Evolutionary conservation across 805 yeast genomes (phyloP).

Genomic region (Barnettozyma salicaria): DNA sequence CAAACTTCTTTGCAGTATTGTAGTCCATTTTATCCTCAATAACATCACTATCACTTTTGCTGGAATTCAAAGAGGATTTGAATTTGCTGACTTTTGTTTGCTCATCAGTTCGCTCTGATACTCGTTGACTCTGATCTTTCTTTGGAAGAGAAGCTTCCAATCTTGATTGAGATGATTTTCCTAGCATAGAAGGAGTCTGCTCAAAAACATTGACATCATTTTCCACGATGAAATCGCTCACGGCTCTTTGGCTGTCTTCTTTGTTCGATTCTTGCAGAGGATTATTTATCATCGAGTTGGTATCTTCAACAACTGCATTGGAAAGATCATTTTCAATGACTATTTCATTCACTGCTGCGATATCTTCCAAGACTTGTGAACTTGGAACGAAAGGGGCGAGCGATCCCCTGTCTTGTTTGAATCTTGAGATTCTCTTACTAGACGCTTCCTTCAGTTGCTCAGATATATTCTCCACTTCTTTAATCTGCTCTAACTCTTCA

Average conservation of each 20-base stretch:
- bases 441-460: constrained; percentile 34
- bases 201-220: constrained; percentile 8
- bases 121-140: too few relatives aligned
- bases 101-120: background rate
- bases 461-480: constrained; percentile 54
- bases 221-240: constrained; percentile 10
- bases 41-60: background rate
- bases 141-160: too few relatives aligned
- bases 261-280: background rate
- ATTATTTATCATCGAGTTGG: too few relatives aligned
- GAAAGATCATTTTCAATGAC: constrained; percentile 6
- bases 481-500: constrained; percentile 41
- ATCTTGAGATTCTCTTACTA: constrained; percentile 17
- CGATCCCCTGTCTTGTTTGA: constrained; percentile 15
- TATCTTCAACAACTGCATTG: background rate
- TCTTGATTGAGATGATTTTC: too few relatives aligned
- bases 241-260: constrained; percentile 3
- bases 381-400: background rate
- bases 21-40: background rate
- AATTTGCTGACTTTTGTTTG: constrained; percentile 5
- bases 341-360: constrained; percentile 1
- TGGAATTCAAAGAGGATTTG: background rate
- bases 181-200: constrained; percentile 8
- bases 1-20: background rate
- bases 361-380: background rate